phyloP scores from a whole-genome alignment of 176 grass and related monocot genomes.

The Phoenix roebelenii region DNA sequence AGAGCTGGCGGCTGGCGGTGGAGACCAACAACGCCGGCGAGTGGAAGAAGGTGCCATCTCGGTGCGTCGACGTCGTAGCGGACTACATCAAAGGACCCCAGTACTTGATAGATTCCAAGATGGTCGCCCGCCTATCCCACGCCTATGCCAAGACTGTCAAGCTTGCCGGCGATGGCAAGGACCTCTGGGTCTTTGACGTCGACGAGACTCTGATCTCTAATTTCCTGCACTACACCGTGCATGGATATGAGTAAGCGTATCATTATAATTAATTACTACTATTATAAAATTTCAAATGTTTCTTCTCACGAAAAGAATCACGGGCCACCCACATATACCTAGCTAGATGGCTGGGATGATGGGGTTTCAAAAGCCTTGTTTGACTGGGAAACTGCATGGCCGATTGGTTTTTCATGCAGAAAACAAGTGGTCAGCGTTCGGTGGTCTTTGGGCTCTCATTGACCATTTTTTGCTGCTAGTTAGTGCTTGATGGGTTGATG shows the following conservation, averaged over 20 bases:
- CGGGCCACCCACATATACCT: no score
- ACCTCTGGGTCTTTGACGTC: slow-evolving; percentile 72
- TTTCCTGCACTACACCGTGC: slow-evolving; percentile 45
- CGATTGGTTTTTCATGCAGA: no score
- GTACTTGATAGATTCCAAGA: slow-evolving; percentile 53
- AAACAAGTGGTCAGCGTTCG: no score
- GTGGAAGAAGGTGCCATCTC: slow-evolving; percentile 32
- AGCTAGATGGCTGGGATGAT: no score
- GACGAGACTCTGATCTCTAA: slow-evolving; percentile 86
- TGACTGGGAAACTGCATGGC: no score
- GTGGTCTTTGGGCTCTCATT: no score
- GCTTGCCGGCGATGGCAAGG: slow-evolving; percentile 26
- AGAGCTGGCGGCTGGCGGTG: slow-evolving; percentile 83
- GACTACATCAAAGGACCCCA: slow-evolving; percentile 57
- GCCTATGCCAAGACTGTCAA: slow-evolving; percentile 37
- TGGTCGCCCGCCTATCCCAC: slow-evolving; percentile 35
- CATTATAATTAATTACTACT: no score
- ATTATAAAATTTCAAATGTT: no score
- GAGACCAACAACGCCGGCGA: slow-evolving; percentile 66
- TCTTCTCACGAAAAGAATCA: no score
- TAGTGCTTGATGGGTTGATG: no score
- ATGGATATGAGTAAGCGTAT: slow-evolving; percentile 50
- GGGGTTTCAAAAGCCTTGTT: no score
- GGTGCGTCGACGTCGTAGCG: slow-evolving; percentile 30
- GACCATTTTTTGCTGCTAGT: no score